phyloP scores from a whole-genome alignment of 345 rosid species.

The Brassica napus region Da-Ae NC_063451.1:27814501-27815000 shows the following conservation, averaged over 20 bases:
- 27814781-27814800: constrained; percentile 80
- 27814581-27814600: constrained; percentile 15
- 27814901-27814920: constrained; percentile 74
- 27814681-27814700: background rate
- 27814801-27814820: constrained; percentile 71
- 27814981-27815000: constrained; percentile 64
- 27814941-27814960: constrained; percentile 93
- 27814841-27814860: constrained; percentile 61
- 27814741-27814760: constrained; percentile 25
- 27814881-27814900: constrained; percentile 61
- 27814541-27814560: constrained; percentile 16
- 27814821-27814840: constrained; percentile 76
- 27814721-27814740: constrained; percentile 27
- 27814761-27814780: constrained; percentile 50
- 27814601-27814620: constrained; percentile 15
- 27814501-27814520: constrained; percentile 1
- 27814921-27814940: constrained; percentile 72
- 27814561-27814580: constrained; percentile 1
- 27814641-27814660: background rate
- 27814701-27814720: constrained; percentile 27
- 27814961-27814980: constrained; percentile 89
- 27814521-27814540: background rate
- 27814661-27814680: constrained; percentile 16
- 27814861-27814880: constrained; percentile 68
- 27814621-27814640: background rate